phyloP scores from a whole-genome alignment of 1,284 basidiomycete genomes.

The Leccinum pallidistipes region DNA sequence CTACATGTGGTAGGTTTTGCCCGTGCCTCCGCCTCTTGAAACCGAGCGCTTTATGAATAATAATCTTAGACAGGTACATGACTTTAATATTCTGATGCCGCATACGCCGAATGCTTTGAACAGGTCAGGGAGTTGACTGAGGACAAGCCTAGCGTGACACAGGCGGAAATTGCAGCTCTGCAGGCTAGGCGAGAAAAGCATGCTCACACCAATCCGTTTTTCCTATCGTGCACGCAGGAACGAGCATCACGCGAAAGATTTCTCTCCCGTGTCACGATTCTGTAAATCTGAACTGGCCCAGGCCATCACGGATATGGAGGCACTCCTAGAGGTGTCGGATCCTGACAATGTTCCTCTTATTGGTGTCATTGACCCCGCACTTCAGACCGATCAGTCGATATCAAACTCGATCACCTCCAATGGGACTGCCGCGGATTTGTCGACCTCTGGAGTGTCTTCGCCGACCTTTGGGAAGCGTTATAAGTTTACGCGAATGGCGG shows the following conservation, averaged over 20 bases:
- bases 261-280: slow-evolving; percentile 82
- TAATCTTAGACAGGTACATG: slow-evolving; percentile 78
- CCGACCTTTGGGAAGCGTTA: slow-evolving; percentile 15
- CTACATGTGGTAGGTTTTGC: slow-evolving; percentile 72
- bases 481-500: slow-evolving; percentile 8
- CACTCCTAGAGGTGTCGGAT: slow-evolving; percentile 41
- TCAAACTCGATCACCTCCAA: slow-evolving; percentile 12
- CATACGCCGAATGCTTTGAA: slow-evolving; percentile 81
- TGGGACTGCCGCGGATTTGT: slow-evolving; percentile 10
- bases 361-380: slow-evolving; percentile 26
- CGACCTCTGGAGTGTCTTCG: slow-evolving; percentile 6
- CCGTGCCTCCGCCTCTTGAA: slow-evolving; percentile 7
- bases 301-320: slow-evolving; percentile 68
- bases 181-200: slow-evolving; percentile 59
- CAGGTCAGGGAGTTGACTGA: slow-evolving; percentile 66
- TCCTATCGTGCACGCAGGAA: slow-evolving; percentile 68
- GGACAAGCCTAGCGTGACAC: slow-evolving; percentile 47
- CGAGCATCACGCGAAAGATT: slow-evolving; percentile 66
- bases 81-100: slow-evolving; percentile 88
- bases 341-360: slow-evolving; percentile 24
- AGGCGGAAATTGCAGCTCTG: slow-evolving; percentile 47
- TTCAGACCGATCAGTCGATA: slow-evolving; percentile 19
- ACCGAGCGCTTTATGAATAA: slow-evolving; percentile 3
- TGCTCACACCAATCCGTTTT: slow-evolving; percentile 67
- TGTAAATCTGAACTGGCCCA: slow-evolving; percentile 61